Conservation (phyloP, 148 eudicot genomes). For the Rhododendron henanense region DNA sequence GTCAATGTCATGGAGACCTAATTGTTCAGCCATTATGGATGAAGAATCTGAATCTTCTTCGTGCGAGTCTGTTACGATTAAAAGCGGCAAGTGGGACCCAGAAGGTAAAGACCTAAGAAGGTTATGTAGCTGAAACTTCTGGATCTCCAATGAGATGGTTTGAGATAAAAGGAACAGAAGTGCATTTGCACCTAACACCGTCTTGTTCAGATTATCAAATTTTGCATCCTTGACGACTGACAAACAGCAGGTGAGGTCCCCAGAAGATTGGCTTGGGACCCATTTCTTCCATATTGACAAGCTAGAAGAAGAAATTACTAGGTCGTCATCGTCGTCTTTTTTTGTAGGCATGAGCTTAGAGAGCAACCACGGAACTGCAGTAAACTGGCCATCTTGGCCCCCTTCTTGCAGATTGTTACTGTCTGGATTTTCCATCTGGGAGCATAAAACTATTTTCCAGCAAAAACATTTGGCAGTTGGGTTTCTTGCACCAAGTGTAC, state of each 20-base stretch:
- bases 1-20: slow-evolving; percentile 64
- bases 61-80: slow-evolving; percentile 44
- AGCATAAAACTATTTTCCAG: slow-evolving; percentile 70
- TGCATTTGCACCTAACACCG: slow-evolving; percentile 56
- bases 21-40: slow-evolving; percentile 28
- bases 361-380: slow-evolving; percentile 58
- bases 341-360: slow-evolving; percentile 67
- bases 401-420: slow-evolving; percentile 13
- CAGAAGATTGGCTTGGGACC: slow-evolving; percentile 32
- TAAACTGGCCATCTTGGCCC: slow-evolving; percentile 20
- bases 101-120: slow-evolving; percentile 54
- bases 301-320: slow-evolving; percentile 58
- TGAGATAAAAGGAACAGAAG: slow-evolving; percentile 60
- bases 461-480: slow-evolving; percentile 61
- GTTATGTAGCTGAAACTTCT: slow-evolving; percentile 56
- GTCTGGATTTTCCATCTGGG: slow-evolving; percentile 23
- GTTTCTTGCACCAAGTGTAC: slow-evolving; percentile 48
- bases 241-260: slow-evolving; percentile 48
- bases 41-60: slow-evolving; percentile 33
- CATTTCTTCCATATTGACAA: slow-evolving; percentile 85
- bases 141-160: slow-evolving; percentile 50
- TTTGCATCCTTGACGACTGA: slow-evolving; percentile 53
- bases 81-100: slow-evolving; percentile 65
- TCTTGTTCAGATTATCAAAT: slow-evolving; percentile 31
- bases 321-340: slow-evolving; percentile 29